Evolutionary conservation across 192 early-diverging fungal genomes (phyloP).

Genomic region (Coemansia sp.): DNA sequence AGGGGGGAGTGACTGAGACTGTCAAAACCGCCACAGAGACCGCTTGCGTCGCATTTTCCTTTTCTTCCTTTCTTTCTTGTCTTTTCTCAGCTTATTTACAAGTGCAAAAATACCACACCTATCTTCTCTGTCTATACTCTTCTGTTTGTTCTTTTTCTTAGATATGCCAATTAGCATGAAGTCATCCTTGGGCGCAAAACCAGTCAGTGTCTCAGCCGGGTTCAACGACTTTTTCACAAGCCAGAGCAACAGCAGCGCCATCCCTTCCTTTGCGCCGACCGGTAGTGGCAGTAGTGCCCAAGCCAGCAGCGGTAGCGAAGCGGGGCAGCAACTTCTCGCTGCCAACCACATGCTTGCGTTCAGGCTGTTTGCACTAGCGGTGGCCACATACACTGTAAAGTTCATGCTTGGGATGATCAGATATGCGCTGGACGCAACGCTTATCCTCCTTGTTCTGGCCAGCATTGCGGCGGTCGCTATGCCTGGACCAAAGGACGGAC

Average conservation of each 20-base stretch:
- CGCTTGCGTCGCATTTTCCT: background rate
- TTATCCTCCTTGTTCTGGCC: slow-evolving; percentile 23
- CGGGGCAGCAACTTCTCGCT: background rate
- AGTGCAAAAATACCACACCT: background rate
- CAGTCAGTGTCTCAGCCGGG: background rate
- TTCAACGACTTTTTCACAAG: slow-evolving; percentile 8
- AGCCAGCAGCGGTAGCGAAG: background rate
- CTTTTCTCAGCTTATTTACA: slow-evolving; percentile 1
- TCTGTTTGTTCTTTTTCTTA: background rate
- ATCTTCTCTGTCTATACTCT: no score
- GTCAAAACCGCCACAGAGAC: background rate
- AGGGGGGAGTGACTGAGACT: no score
- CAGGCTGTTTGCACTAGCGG: slow-evolving; percentile 28
- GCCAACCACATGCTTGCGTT: slow-evolving; percentile 29
- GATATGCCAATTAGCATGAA: slow-evolving; percentile 5
- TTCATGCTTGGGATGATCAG: slow-evolving; percentile 33
- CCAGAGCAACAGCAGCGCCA: background rate
- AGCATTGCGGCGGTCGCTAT: slow-evolving; percentile 25
- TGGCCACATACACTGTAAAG: slow-evolving; percentile 13
- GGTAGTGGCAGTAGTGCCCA: background rate
- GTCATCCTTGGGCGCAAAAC: background rate
- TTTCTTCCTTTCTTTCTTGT: background rate
- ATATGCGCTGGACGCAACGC: slow-evolving; percentile 31
- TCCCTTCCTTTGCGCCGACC: background rate
- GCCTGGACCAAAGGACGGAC: slow-evolving; percentile 32